Evolutionary conservation across 1,284 basidiomycete genomes (phyloP), one percentile per base, ranked within the genome.

Genomic region (Puccinia novopanici): DNA sequence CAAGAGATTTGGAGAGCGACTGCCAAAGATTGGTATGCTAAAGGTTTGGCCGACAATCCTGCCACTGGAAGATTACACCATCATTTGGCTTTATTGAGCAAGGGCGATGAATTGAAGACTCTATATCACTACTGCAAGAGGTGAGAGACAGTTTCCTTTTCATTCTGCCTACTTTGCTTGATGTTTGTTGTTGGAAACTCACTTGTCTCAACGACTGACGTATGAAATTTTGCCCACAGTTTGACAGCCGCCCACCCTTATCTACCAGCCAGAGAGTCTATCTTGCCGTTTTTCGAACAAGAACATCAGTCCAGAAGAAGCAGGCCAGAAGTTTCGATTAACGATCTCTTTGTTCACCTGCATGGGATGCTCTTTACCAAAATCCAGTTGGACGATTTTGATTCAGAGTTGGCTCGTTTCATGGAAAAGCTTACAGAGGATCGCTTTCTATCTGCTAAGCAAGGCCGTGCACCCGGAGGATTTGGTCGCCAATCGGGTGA

Each of bases 71-170:
- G 95, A 83, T 87, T 98, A 70, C 96, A 99, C 85, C 94, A 98
- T 85, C 93, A 98, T 85, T 87, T 99, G n/a, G 97, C 94, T 0
- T 86, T 97, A 80, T 88, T 99, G 70, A 92, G 91, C 83, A 91
- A 92, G 81, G 89, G 89, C 0, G 93, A 96, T 83, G 95, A 97
- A 83, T 86, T 95, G n/a, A 88, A 91, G 10, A 91, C 91, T 0
- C 88, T 98, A 13, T 96, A 99, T 85, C 96, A 98, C 86, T 96
- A 95, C 83, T 89, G 91, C n/a, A 98, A 98, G 87, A 96, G 93
- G 93, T 93, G 54, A 75, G 89, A 86, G 0, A n/a, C n/a, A n/a
- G 61, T 61, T 75, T 37, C 17, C 40, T 30, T 63, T 75, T 37
- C 12, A 40, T 30, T 12, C 19, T 42, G 19, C 24, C 50, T 40